Base-by-base conservation (phyloP, 352 stramenopile species). In the Globisporangium splendens region DNA sequence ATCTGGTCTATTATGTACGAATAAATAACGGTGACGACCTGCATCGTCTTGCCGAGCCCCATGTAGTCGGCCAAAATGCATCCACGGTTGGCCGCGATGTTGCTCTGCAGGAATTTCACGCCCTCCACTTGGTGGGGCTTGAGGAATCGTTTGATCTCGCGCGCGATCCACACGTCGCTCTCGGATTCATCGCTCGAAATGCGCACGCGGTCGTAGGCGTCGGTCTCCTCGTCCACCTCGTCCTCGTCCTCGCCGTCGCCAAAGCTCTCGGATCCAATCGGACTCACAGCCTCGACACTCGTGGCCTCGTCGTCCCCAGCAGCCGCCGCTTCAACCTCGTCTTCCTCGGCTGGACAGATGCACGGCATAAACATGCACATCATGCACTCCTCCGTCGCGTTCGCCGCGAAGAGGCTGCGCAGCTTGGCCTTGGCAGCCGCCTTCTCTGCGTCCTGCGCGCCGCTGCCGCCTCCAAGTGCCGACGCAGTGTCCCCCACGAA, bases 1-100 rank as follows among this genome's bases (percentile, higher is more conserved):
- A 78, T 63, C 38, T 80, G 62, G 50, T 94, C 77, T 48, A 83
- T 65, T 46, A 93, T 68, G 59, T 80, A 93, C 35, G 85, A 88
- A 69, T 94, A 85, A 67, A 93, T 83, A 61, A 88, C 79, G 8
- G 86, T 79, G 42, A 96, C 88, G 20, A 95, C 83, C 63, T 95
- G 83, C 31, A 96, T 61, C 46, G 88, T 96, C 70, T 96, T 96
- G 52, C 88, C 88, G 22, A 96, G 81, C 8, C 88, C 88, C 88
- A 96, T 96, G 61, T 95, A 95, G 68, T 96, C 88, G 22, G 86
- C 88, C 17, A 96, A 70, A 42, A 96, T 93, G 61, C 87, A 96
- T 12, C 87, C 87, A 59, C 74, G 76, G 42, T 75, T 58, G 8
- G 69, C 72, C 28, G 41, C 35, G 24, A 91, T 65, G 52, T 94